Percentiles rank a stretch among this genome's conserved stretches.
phyloP scores from a whole-genome alignment of 2,329 filamentous ascomycete genomes.

The Davidsoniella eucalypti region DNA sequence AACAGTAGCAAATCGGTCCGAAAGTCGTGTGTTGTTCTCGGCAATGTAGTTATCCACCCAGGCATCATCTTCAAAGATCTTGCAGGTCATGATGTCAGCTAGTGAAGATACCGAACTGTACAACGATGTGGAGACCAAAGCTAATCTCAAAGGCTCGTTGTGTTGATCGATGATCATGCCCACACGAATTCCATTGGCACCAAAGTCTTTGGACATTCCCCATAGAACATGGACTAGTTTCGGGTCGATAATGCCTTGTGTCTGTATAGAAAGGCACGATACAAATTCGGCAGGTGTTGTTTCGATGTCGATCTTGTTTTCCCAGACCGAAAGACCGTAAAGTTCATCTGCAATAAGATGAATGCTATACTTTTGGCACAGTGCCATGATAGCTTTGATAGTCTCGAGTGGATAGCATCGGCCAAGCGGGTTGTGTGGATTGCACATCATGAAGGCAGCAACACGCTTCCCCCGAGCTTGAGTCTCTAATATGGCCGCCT shows the following conservation, averaged over 20 bases:
- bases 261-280: constrained; percentile 29
- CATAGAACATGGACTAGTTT: constrained; percentile 34
- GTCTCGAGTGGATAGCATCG: constrained; percentile 27
- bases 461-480: constrained; percentile 25
- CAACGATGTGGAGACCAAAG: constrained; percentile 22
- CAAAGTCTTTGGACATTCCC: constrained; percentile 35
- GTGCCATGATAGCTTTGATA: constrained; percentile 25
- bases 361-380: constrained; percentile 31
- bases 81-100: constrained; percentile 24
- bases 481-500: constrained; percentile 24
- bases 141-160: constrained; percentile 24
- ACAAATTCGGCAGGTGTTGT: constrained; percentile 23
- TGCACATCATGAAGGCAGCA: constrained; percentile 32
- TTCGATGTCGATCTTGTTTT: constrained; percentile 21
- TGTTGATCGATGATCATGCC: constrained; percentile 33
- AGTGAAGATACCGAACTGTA: constrained; percentile 30
- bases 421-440: constrained; percentile 36
- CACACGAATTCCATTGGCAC: constrained; percentile 37
- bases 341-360: constrained; percentile 36
- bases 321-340: constrained; percentile 35
- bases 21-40: constrained; percentile 26
- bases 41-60: constrained; percentile 29
- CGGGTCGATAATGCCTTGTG: constrained; percentile 28
- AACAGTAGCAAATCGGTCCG: constrained; percentile 23
- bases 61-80: constrained; percentile 26